These are phyloP conservation scores for Haematococcus lacustris DNA, from an alignment of 139 green algal species.

Conservation along the genomic window DNA sequence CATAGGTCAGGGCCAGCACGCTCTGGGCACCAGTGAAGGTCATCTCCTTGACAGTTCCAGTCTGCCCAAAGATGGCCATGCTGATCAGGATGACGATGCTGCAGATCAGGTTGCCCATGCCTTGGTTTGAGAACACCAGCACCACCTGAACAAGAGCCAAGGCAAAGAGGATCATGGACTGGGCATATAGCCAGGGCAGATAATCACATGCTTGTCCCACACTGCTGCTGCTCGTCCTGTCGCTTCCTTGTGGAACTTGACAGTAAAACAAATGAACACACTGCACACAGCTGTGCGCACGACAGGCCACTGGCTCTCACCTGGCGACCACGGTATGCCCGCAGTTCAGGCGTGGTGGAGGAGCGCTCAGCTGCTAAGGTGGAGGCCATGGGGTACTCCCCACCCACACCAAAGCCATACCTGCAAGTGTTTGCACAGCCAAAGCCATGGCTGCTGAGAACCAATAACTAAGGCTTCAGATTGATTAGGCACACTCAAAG, in stretches of 20 bases:
- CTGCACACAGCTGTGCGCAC: too few species aligned
- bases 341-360: constrained; percentile 39
- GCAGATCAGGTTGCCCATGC: constrained; percentile 48
- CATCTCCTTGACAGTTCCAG: background rate
- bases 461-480: background rate
- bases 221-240: too few species aligned
- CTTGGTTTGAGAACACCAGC: constrained; percentile 53
- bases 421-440: constrained; percentile 10
- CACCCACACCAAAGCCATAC: constrained; percentile 49
- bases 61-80: constrained; percentile 31
- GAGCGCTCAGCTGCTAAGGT: constrained; percentile 66
- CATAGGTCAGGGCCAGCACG: constrained; percentile 14
- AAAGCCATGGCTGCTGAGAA: background rate
- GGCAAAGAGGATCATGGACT: too few species aligned
- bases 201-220: too few species aligned
- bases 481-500: background rate
- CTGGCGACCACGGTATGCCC: constrained; percentile 30
- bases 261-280: too few species aligned
- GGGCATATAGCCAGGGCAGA: too few species aligned
- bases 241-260: too few species aligned
- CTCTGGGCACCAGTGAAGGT: background rate
- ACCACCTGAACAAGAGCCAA: too few species aligned
- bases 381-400: constrained; percentile 73
- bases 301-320: background rate
- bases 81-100: constrained; percentile 25